Base-by-base conservation (phyloP, 2,329 filamentous ascomycete species). In the Aspergillus bombycis region DNA sequence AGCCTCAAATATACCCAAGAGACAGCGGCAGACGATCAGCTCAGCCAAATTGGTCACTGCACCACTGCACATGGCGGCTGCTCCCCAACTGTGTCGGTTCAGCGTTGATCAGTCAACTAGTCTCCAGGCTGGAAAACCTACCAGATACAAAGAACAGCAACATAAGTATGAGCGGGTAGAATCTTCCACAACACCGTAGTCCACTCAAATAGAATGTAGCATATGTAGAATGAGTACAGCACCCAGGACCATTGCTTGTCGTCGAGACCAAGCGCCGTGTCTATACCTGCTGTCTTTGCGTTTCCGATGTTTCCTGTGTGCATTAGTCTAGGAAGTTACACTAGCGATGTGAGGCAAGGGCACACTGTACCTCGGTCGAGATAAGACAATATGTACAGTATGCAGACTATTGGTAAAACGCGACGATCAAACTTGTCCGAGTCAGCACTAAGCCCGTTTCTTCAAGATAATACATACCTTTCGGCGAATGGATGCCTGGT, bases 201-300 rank as follows among this genome's bases (percentile, higher is more conserved):
- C 71, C 71, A 73, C 30, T 72, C 70, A 19, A 73, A 72, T 23
- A 69, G 5, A 26, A 71, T 69, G 26, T 72, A 73, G 43, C 61
- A 69, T 19, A 72, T 71, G 45, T 73, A 72, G 23, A 73, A 72
- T 0, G 68, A 62, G 48, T 70, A 67, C n/a, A 73, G 50, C 0
- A 72, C 66, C 71, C 70, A 73, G 1, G 69, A 63, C 68, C 69
- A 73, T 48, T 73, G 67, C 1, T 60, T 56, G 28, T 66, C 65
- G 50, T 53, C 58, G 4, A 72, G 61, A 1, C 64, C 43, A 8
- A 74, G 65, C 58, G 70, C 69, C 1, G 56, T 63, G 19, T 66
- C 64, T 4, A 71, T 61, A 19, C 71, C 71, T 0, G 68, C 71
- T 1, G 69, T 65, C 46, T 74, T 71, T 21, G 71, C 71, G 55